Percentiles rank a stretch among this genome's conserved stretches.
These are phyloP conservation scores for Epichloe sibirici DNA, from an alignment of 2,329 filamentous ascomycete genomes.

Conservation along the genomic window DNA sequence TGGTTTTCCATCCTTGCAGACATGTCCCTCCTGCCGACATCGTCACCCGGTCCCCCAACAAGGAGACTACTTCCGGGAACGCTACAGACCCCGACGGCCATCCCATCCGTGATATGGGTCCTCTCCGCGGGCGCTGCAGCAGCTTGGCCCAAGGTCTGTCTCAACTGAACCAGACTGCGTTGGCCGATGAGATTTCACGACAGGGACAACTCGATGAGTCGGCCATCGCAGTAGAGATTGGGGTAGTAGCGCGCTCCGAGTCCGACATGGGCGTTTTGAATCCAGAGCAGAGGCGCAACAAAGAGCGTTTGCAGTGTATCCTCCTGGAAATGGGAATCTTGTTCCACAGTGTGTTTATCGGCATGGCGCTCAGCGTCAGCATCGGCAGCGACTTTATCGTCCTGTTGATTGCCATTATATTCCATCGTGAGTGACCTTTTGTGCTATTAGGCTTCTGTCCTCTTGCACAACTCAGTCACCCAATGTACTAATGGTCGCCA, in stretches of 20 bases:
- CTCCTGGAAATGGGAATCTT: conserved; percentile 65
- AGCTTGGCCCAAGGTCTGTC: conserved; percentile 24
- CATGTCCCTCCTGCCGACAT: conserved; percentile 14
- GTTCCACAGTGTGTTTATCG: conserved; percentile 59
- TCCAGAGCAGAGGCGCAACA: conserved; percentile 45
- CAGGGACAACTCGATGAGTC: background rate
- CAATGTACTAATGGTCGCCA: background rate
- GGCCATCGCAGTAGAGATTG: background rate
- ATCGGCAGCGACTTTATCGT: conserved; percentile 66
- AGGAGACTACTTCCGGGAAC: background rate
- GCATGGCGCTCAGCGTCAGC: conserved; percentile 70
- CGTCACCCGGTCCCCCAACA: background rate
- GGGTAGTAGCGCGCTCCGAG: background rate
- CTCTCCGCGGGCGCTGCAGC: conserved; percentile 20
- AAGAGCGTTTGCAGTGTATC: conserved; percentile 62
- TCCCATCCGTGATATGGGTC: conserved; percentile 21
- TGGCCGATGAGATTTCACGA: conserved; percentile 2
- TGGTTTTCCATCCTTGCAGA: conserved; percentile 39
- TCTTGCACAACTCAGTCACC: background rate
- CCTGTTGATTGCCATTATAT: conserved; percentile 66
- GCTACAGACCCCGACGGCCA: background rate
- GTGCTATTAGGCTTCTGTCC: background rate
- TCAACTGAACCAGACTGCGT: conserved; percentile 12
- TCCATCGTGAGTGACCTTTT: conserved; percentile 40
- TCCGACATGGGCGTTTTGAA: conserved; percentile 15